Percentiles rank a stretch among this genome's conserved stretches.
Evolutionary conservation across 2,329 filamentous ascomycete species (phyloP).

Genomic region (Cladophialophora exuberans): DNA sequence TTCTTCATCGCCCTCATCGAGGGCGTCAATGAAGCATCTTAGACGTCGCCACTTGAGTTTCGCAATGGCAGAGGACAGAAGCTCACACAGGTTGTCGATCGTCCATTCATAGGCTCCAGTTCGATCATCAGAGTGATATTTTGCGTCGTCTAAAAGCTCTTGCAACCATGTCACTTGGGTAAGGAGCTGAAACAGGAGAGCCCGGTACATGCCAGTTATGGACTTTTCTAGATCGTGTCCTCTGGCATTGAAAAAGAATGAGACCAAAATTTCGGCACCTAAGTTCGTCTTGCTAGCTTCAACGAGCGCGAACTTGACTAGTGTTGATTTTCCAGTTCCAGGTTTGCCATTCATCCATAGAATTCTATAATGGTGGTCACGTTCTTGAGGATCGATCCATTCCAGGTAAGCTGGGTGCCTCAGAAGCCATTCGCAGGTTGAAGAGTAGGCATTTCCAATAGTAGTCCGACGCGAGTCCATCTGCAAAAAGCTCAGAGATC

Average conservation of each 20-base stretch:
- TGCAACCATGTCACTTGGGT: slow-evolving; percentile 27
- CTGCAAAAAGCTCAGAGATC: slow-evolving; percentile 43
- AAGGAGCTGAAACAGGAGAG: background rate
- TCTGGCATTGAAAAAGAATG: background rate
- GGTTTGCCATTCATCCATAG: slow-evolving; percentile 46
- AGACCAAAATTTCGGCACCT: background rate
- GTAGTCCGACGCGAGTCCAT: slow-evolving; percentile 45
- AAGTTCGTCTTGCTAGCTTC: slow-evolving; percentile 21
- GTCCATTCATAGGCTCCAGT: too few species aligned
- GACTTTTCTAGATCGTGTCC: background rate
- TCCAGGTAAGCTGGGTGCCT: slow-evolving; percentile 37
- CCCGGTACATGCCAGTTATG: background rate
- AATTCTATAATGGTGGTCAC: slow-evolving; percentile 34
- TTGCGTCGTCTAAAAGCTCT: too few species aligned
- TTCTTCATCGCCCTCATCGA: background rate
- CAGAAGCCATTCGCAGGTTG: slow-evolving; percentile 51
- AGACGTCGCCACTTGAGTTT: background rate
- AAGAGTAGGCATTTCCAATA: slow-evolving; percentile 43
- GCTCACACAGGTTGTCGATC: background rate
- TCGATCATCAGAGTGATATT: too few species aligned
- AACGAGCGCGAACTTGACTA: slow-evolving; percentile 48
- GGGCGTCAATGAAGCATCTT: background rate
- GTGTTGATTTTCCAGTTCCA: slow-evolving; percentile 48
- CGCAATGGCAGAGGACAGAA: background rate
- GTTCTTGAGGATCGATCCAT: slow-evolving; percentile 41